Evolutionary conservation across 1,139 yeast genomes (phyloP), one percentile per base, ranked within the genome.

Genomic region (Blastobotrys elegans): DNA sequence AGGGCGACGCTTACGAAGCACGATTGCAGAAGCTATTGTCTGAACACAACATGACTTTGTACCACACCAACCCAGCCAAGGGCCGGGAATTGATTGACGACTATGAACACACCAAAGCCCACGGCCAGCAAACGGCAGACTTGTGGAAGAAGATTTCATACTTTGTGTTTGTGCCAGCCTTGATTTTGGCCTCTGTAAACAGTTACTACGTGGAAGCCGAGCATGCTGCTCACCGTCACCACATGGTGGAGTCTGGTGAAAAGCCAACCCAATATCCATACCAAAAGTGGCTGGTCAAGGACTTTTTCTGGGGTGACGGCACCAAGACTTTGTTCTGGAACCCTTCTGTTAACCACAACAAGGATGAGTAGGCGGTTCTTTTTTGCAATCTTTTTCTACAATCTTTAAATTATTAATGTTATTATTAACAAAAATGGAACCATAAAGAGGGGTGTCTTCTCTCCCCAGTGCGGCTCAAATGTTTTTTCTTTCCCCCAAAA

Each of bases 241-340:
- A 90, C 72, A 71, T 77, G 63, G 76, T 75, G 58, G 74, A 87
- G 53, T 61, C 69, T 40, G 97, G 89, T 68, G 94, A 84, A 59
- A 95, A 89, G 68, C 38, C 24, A 31, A 20, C 29, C 35, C 85
- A 95, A 89, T 97, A 96, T 62, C 74, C 71, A 54, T 92, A 81
- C 79, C 90, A 84, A 76, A 90, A 92, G 77, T 70, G 88, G 62
- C 86, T 97, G 80, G 69, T 69, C 65, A 83, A 80, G 71, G 84
- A 85, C 55, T 69, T 79, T 79, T 90, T 88, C 83, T 92, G 97
- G 97, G 97, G 97, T 66, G 90, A 92, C 67, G 97, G 98, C 67
- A 96, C 89, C 77, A 82, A 87, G 79, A 88, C 97, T 56, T 74
- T 85, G 67, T 92, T 92, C 84, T 92, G 98, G 98, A 89, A 88